These are phyloP conservation scores for Fusarium sarcochroum DNA, from an alignment of 2,329 filamentous ascomycete species.

Conservation along the genomic window DNA sequence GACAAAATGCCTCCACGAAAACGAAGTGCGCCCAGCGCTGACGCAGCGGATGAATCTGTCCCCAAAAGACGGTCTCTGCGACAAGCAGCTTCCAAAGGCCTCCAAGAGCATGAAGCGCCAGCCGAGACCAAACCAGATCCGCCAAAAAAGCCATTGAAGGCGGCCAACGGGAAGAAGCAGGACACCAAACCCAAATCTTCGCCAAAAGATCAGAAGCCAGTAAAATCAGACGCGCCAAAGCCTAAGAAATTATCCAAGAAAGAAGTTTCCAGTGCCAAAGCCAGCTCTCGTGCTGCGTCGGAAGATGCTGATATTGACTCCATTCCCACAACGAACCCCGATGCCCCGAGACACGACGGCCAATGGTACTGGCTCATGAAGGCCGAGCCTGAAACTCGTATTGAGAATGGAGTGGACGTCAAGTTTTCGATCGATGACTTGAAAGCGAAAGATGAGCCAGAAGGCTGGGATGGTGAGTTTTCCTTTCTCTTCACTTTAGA, in stretches of 20 bases:
- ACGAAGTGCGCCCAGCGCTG: not conserved
- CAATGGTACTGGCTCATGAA: constrained; percentile 84
- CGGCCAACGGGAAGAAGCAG: constrained; percentile 6
- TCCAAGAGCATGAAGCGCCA: not conserved
- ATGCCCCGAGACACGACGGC: constrained; percentile 57
- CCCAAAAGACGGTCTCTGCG: constrained; percentile 41
- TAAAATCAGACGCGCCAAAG: not conserved
- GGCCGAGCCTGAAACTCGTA: constrained; percentile 87
- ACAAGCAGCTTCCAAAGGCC: constrained; percentile 21
- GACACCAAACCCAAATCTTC: not conserved
- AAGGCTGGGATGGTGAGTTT: constrained; percentile 88
- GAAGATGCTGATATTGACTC: constrained; percentile 52
- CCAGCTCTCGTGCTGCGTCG: constrained; percentile 27
- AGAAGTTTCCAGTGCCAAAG: not conserved
- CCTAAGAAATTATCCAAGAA: not conserved
- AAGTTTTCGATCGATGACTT: constrained; percentile 96
- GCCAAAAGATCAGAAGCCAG: not conserved
- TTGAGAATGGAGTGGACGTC: constrained; percentile 90
- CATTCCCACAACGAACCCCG: constrained; percentile 56
- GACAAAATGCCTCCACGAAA: constrained; percentile 39
- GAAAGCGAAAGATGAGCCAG: constrained; percentile 77
- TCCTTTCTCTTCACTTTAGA: not conserved
- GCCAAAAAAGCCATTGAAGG: constrained; percentile 14
- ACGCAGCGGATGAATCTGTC: not conserved
- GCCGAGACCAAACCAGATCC: not conserved